Conservation (phyloP, 768 basidiomycete genomes). For the Erythrobasidium yunnanense region DNA sequence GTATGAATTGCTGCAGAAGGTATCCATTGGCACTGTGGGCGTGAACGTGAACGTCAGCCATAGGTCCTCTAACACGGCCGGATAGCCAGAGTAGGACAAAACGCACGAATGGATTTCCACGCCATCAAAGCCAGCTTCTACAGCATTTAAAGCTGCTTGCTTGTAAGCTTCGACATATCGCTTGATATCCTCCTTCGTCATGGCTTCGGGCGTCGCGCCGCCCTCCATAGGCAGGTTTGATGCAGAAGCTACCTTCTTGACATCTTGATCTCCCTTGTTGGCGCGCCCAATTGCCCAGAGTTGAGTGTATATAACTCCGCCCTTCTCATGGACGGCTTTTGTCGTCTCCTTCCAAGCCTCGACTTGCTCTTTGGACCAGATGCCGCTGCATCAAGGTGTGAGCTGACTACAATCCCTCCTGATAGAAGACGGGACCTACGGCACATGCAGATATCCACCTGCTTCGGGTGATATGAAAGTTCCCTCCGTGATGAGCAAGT, state of each 20-base stretch:
- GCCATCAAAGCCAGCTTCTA: conserved; percentile 61
- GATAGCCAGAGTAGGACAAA: conserved; percentile 3
- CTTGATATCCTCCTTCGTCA: conserved; percentile 46
- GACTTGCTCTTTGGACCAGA: conserved; percentile 56
- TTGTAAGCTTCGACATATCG: conserved; percentile 46
- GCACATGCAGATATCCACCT: conserved; percentile 49
- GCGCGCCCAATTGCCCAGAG: conserved; percentile 53
- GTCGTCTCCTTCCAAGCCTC: conserved; percentile 53
- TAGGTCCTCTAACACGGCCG: not conserved
- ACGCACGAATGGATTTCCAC: conserved; percentile 49
- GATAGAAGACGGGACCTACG: conserved; percentile 36
- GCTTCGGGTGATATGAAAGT: conserved; percentile 41
- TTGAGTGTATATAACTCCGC: conserved; percentile 48
- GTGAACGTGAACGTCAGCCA: not conserved
- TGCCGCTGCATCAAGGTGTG: conserved; percentile 42
- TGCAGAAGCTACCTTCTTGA: conserved; percentile 23
- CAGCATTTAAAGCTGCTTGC: conserved; percentile 51
- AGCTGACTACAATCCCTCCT: no score
- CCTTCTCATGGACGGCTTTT: conserved; percentile 46
- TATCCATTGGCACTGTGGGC: conserved; percentile 30
- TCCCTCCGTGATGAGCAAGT: conserved; percentile 52
- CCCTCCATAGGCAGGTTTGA: not conserved
- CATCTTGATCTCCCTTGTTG: conserved; percentile 30
- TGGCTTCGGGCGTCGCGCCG: conserved; percentile 23
- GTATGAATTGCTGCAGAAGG: conserved; percentile 36